Conservation (phyloP, 2,329 filamentous ascomycete genomes). For the Ilyonectria destructans region DNA sequence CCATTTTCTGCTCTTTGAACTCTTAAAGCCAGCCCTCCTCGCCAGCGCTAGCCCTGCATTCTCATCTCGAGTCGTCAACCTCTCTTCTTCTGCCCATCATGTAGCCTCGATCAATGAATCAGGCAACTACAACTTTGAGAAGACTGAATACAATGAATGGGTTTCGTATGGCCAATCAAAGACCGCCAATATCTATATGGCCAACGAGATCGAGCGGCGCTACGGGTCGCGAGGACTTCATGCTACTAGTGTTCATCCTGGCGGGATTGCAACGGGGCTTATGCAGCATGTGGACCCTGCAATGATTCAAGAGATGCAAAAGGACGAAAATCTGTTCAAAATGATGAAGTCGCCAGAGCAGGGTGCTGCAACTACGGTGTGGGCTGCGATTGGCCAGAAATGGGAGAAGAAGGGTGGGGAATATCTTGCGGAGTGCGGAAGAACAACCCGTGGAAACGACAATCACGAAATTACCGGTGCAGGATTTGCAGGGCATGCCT, state of each 20-base stretch:
- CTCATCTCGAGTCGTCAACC: slow-evolving; percentile 63
- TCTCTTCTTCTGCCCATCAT: slow-evolving; percentile 62
- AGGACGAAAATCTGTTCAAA: background rate
- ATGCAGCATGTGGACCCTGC: background rate
- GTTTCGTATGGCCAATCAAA: slow-evolving; percentile 41
- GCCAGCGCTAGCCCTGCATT: slow-evolving; percentile 56
- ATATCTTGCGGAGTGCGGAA: slow-evolving; percentile 27
- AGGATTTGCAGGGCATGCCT: slow-evolving; percentile 23
- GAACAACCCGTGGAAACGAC: slow-evolving; percentile 2
- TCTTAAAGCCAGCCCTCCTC: slow-evolving; percentile 61
- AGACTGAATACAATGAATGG: slow-evolving; percentile 34
- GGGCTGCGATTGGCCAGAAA: slow-evolving; percentile 25
- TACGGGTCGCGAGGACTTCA: slow-evolving; percentile 32
- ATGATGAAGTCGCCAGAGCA: slow-evolving; percentile 24
- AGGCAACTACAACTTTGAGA: slow-evolving; percentile 37
- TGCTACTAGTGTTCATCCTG: slow-evolving; percentile 37
- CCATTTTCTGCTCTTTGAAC: slow-evolving; percentile 52
- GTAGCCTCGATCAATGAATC: slow-evolving; percentile 20
- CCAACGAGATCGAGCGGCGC: slow-evolving; percentile 36
- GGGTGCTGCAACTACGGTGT: slow-evolving; percentile 29
- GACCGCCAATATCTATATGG: slow-evolving; percentile 43
- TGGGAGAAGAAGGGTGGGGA: slow-evolving; percentile 32
- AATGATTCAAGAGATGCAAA: background rate
- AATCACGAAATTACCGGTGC: slow-evolving; percentile 9
- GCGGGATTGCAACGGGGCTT: slow-evolving; percentile 25